A percentile compares a stretch with the other conserved stretches of the same genome.
These are phyloP conservation scores for Termitomyces sp. DNA, from an alignment of 768 basidiomycete species.

Conservation along the genomic window DNA sequence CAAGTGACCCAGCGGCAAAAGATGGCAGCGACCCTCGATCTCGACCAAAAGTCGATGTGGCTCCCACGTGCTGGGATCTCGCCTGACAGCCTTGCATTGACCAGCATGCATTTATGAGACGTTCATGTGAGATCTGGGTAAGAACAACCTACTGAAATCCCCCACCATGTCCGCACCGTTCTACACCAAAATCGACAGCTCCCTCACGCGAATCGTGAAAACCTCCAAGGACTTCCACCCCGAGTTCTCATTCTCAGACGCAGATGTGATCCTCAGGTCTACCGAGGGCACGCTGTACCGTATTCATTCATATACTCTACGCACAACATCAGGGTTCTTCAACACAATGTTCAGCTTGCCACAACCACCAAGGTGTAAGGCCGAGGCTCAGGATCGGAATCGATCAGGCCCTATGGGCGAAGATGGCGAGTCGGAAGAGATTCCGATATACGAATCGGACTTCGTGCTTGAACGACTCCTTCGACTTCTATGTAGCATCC, in stretches of 20 bases:
- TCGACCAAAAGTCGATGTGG: slow-evolving; percentile 13
- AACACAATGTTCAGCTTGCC: slow-evolving; percentile 62
- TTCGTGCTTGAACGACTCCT: slow-evolving; percentile 53
- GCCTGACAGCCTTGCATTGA: slow-evolving; percentile 19
- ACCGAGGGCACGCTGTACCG: slow-evolving; percentile 52
- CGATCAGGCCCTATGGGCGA: not conserved
- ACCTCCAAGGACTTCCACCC: slow-evolving; percentile 27
- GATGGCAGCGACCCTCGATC: slow-evolving; percentile 14
- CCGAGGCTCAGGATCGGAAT: slow-evolving; percentile 6
- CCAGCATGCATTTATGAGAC: slow-evolving; percentile 22
- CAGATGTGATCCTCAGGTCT: slow-evolving; percentile 37
- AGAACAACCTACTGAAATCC: slow-evolving; percentile 9
- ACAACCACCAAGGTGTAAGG: slow-evolving; percentile 27
- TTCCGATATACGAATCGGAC: slow-evolving; percentile 42
- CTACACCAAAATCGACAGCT: slow-evolving; percentile 15
- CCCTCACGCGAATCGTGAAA: slow-evolving; percentile 1
- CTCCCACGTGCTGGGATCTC: slow-evolving; percentile 24
- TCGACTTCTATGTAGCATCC: slow-evolving; percentile 55
- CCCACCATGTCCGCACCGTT: slow-evolving; percentile 20
- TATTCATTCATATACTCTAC: slow-evolving; percentile 55
- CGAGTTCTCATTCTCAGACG: slow-evolving; percentile 31
- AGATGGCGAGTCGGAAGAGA: slow-evolving; percentile 19
- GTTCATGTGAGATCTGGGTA: slow-evolving; percentile 9
- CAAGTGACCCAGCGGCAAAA: slow-evolving; percentile 19
- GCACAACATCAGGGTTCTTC: slow-evolving; percentile 60